These are phyloP conservation scores for Sanghuangporus sanghuang DNA, from an alignment of 1,284 basidiomycete species.

Conservation along the genomic window DNA sequence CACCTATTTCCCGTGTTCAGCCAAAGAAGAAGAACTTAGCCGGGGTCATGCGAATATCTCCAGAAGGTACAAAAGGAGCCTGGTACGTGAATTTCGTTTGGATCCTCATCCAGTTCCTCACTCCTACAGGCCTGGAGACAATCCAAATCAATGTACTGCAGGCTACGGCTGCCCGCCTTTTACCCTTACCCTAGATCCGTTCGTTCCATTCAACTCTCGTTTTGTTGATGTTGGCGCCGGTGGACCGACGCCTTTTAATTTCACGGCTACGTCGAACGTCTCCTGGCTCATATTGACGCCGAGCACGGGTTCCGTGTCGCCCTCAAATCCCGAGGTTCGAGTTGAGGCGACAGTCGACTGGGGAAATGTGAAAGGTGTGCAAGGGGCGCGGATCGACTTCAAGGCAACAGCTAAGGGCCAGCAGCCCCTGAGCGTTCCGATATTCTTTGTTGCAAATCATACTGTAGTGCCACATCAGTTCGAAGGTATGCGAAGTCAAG, in stretches of 20 bases:
- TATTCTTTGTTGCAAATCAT: conserved; percentile 12
- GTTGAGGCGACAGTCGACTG: conserved; percentile 60
- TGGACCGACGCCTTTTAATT: conserved; percentile 53
- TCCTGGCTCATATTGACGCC: conserved; percentile 51
- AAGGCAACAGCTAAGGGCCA: conserved; percentile 8
- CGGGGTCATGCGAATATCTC: conserved; percentile 55
- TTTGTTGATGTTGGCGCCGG: conserved; percentile 61
- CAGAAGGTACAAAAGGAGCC: conserved; percentile 52
- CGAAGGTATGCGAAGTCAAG: not conserved
- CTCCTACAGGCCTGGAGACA: conserved; percentile 53
- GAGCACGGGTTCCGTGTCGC: conserved; percentile 44
- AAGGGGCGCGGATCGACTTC: conserved; percentile 7
- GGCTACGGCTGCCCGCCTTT: conserved; percentile 50
- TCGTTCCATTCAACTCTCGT: conserved; percentile 43
- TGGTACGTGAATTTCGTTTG: conserved; percentile 35
- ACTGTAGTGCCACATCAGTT: conserved; percentile 6
- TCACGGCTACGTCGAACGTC: conserved; percentile 44
- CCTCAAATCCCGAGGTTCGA: conserved; percentile 43
- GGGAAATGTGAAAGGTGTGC: conserved; percentile 35
- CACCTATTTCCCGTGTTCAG: conserved; percentile 50
- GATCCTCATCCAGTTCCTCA: not conserved
- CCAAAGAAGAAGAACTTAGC: conserved; percentile 50
- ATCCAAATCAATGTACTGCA: conserved; percentile 46
- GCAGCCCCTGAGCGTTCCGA: conserved; percentile 1
- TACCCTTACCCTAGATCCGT: conserved; percentile 47